A percentile compares a stretch with the other conserved stretches of the same genome.
These are phyloP conservation scores for Xylaria sp. DNA, from an alignment of 2,329 filamentous ascomycete species.

Conservation along the genomic window DNA sequence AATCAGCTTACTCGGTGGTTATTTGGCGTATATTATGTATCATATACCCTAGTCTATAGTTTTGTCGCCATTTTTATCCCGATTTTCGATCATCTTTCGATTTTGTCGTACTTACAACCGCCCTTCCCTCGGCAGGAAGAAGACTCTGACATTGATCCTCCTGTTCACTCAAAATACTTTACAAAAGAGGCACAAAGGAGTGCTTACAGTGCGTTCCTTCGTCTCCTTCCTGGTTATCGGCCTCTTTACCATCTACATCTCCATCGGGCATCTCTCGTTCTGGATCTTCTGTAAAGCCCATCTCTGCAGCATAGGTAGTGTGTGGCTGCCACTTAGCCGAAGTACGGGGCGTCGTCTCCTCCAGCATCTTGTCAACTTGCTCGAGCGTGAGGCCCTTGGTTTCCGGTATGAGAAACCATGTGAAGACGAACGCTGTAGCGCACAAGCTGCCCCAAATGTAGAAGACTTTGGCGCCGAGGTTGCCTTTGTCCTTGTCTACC, in stretches of 20 bases:
- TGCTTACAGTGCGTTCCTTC: neutral
- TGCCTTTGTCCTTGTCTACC: conserved; percentile 67
- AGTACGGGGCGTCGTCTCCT: conserved; percentile 81
- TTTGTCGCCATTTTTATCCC: neutral
- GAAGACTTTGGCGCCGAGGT: conserved; percentile 76
- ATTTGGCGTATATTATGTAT: neutral
- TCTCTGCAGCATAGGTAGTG: conserved; percentile 72
- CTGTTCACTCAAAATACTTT: conserved; percentile 10
- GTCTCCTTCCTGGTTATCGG: neutral
- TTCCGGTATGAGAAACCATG: conserved; percentile 79
- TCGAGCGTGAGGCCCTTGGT: conserved; percentile 81
- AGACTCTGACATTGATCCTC: conserved; percentile 33
- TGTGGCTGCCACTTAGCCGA: conserved; percentile 80
- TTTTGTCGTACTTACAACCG: neutral
- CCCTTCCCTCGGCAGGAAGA: neutral
- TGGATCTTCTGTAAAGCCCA: conserved; percentile 56
- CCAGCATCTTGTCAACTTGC: conserved; percentile 88
- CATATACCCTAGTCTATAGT: neutral
- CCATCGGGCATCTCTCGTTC: neutral
- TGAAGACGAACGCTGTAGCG: conserved; percentile 67
- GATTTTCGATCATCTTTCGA: neutral
- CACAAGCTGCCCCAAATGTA: conserved; percentile 80
- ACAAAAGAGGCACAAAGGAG: conserved; percentile 7
- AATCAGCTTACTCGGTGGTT: neutral
- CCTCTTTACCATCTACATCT: conserved; percentile 3